Evolutionary conservation across 345 rosid genomes (phyloP), one percentile per base, ranked within the genome.

Genomic region (Cardamine chenopodiifolia): DNA sequence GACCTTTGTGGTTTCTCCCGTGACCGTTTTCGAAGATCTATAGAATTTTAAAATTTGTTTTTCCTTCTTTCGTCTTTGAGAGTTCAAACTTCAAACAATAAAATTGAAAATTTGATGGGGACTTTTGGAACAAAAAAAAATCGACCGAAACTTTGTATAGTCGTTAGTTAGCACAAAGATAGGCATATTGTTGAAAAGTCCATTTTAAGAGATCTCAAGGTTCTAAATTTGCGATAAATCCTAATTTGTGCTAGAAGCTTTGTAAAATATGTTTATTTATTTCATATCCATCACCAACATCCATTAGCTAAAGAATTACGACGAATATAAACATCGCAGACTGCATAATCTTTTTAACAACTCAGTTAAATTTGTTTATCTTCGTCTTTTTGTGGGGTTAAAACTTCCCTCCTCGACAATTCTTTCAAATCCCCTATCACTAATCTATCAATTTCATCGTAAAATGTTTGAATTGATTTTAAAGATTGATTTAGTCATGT

Each of bases 1-100:
- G 26, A 62, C 10, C 49, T 26, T 22, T 55, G 49, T 62, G 59
- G 65, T 70, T 35, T 68, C 26, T 76, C 71, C 66, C 80, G 76
- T 77, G 80, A 76, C 75, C 42, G 45, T 55, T 55, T 44, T 31
- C 54, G 50, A 76, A 62, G 12, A 31, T 61, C 20, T 54, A 23
- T 18, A 4, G 18, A 55, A 54, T 17, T 76, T 62, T 22, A 23
- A 62, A 68, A 4, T 5, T 35, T 70, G 50, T 23, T 13, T 63
- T 45, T 23, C 18, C 8, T 29, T 64, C 3, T 42, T 17, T 50
- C 37, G 39, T 57, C 42, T 45, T 28, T 28, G 12, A 54, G 23
- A 69, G 14, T 76, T 69, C 73, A 61, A 71, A 48, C 19, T 72
- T 45, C 25, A 34, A 58, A 74, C 49, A 31, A 55, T 40, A 14